phyloP scores from a whole-genome alignment of 768 basidiomycete species.

The Cubamyces lactineus region DNA sequence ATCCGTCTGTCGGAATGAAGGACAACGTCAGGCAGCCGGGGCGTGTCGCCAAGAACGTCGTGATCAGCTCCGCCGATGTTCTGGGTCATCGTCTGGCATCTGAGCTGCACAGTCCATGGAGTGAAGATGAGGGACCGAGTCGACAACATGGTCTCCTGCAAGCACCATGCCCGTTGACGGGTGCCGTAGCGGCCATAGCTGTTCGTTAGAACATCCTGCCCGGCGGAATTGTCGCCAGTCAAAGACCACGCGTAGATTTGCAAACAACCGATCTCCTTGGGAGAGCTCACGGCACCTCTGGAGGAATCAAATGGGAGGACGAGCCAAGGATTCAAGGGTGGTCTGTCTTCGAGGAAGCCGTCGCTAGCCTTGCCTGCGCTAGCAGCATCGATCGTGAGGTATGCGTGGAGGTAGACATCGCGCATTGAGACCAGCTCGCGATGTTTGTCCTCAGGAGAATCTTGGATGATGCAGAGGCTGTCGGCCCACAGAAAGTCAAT shows the following conservation, averaged over 20 bases:
- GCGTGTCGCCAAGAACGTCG: no score
- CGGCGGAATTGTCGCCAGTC: no score
- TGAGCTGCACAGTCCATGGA: not conserved
- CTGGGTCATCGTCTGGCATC: not conserved
- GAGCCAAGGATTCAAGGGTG: not conserved
- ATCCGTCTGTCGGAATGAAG: no score
- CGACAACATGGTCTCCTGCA: conserved; percentile 2
- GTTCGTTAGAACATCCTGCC: no score
- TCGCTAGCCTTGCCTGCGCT: not conserved
- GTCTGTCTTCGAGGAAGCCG: not conserved
- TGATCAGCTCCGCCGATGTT: no score
- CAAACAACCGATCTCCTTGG: no score
- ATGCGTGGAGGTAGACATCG: not conserved
- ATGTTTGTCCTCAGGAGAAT: not conserved
- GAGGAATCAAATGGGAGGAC: not conserved
- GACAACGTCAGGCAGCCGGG: no score
- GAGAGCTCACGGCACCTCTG: no score
- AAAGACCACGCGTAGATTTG: no score
- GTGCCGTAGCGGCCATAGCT: not conserved
- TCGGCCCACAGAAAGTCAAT: conserved; percentile 4
- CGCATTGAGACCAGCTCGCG: not conserved
- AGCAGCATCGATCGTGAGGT: not conserved
- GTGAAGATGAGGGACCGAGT: conserved; percentile 2
- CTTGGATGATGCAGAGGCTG: conserved; percentile 11
- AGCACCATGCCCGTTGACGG: not conserved